Percentiles rank a stretch among this genome's conserved stretches.
Evolutionary conservation across 257 asterid genomes (phyloP).

Genomic region (Solanum ossicruentum): DNA sequence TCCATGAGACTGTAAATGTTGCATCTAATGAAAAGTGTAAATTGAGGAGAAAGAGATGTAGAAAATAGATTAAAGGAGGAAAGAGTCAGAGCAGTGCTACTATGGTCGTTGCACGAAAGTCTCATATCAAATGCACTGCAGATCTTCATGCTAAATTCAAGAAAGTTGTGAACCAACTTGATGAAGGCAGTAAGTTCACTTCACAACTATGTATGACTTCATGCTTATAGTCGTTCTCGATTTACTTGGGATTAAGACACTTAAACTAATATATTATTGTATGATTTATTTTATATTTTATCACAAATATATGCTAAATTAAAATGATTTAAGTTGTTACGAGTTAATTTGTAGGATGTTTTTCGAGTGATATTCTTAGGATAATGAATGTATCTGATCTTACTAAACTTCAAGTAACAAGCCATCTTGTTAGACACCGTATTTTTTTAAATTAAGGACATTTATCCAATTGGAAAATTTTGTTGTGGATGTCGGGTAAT

Average conservation of each 20-base stretch:
- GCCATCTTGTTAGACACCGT: neutral
- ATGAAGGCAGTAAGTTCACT: constrained; percentile 16
- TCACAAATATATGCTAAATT: too few relatives aligned
- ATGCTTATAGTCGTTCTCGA: too few relatives aligned
- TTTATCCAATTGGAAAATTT: too few relatives aligned
- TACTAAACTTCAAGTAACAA: neutral
- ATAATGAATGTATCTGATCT: neutral
- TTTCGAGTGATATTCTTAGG: too few relatives aligned
- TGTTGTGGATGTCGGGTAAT: too few relatives aligned
- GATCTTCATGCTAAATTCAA: constrained; percentile 10
- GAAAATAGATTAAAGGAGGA: neutral
- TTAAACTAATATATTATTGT: too few relatives aligned
- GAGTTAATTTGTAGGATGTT: neutral
- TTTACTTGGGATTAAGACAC: neutral
- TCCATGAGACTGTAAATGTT: neutral
- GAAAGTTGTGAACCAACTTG: neutral
- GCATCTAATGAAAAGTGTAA: neutral
- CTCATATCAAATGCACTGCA: neutral
- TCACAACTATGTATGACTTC: neutral
- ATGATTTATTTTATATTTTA: too few relatives aligned
- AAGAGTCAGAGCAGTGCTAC: too few relatives aligned
- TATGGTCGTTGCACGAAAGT: too few relatives aligned
- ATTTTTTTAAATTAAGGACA: too few relatives aligned
- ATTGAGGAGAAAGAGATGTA: neutral
- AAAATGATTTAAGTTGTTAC: neutral